Evolutionary conservation across 2,329 filamentous ascomycete species (phyloP).

Genomic region (Trichoderma sp.): DNA sequence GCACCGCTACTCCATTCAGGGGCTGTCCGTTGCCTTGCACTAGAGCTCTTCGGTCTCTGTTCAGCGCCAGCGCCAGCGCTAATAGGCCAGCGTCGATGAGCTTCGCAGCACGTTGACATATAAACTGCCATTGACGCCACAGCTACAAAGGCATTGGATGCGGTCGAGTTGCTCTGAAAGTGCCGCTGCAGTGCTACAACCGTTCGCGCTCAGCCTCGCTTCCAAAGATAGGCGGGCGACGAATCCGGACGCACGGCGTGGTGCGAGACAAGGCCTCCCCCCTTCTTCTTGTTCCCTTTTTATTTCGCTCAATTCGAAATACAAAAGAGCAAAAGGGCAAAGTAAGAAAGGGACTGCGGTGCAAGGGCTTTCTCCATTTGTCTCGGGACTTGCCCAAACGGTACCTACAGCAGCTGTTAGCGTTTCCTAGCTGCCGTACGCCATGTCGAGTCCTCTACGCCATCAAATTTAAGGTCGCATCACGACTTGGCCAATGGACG

Average conservation of each 20-base stretch:
- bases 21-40: conserved; percentile 6
- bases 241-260: conserved; percentile 4
- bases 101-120: background rate
- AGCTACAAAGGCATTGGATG: background rate
- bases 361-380: background rate
- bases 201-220: conserved; percentile 17
- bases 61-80: conserved; percentile 7
- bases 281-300: background rate
- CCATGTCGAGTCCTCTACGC: background rate
- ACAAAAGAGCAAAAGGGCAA: background rate
- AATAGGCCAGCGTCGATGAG: background rate
- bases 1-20: conserved; percentile 12
- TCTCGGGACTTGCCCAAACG: conserved; percentile 6
- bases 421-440: conserved; percentile 15
- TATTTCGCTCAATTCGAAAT: background rate
- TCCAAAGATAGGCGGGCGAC: background rate
- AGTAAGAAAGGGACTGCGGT: background rate
- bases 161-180: background rate
- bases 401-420: conserved; percentile 12
- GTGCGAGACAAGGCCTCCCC: background rate
- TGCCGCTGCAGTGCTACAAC: background rate
- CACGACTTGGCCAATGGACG: conserved; percentile 1
- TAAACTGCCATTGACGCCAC: conserved; percentile 2
- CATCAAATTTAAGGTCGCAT: conserved; percentile 22
- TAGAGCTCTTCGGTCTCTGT: conserved; percentile 13